Percentiles rank a stretch among this genome's conserved stretches.
phyloP scores from a whole-genome alignment of 768 basidiomycete genomes.

The Chiua virens region DNA sequence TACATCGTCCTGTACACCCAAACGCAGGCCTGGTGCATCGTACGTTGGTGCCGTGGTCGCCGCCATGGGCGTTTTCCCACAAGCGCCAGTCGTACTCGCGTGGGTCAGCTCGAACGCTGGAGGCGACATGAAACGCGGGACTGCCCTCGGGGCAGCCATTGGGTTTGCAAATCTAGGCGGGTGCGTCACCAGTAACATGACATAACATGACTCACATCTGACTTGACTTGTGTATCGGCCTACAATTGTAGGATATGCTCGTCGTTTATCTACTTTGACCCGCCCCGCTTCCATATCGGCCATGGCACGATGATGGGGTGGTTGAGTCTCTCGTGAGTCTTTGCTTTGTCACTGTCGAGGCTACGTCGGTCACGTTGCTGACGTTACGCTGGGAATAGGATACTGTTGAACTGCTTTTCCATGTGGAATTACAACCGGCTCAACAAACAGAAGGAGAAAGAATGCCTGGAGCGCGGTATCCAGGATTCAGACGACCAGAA shows the following conservation, averaged over 20 bases:
- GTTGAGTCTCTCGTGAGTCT: constrained; percentile 16
- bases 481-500: constrained; percentile 27
- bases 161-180: constrained; percentile 53
- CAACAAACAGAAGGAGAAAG: constrained; percentile 45
- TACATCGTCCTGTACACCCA: constrained; percentile 43
- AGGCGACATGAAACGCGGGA: constrained; percentile 48
- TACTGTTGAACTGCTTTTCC: constrained; percentile 34
- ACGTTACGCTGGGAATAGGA: constrained; percentile 24
- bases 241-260: constrained; percentile 28
- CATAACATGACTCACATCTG: too few species aligned
- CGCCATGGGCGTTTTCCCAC: constrained; percentile 48
- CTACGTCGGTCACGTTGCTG: constrained; percentile 14
- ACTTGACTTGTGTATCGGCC: constrained; percentile 7
- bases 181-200: constrained; percentile 10
- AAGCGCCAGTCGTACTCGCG: constrained; percentile 41
- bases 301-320: constrained; percentile 31
- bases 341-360: neutral
- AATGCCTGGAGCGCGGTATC: constrained; percentile 42
- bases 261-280: constrained; percentile 35
- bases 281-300: constrained; percentile 32
- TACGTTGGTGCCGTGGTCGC: constrained; percentile 49
- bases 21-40: constrained; percentile 3
- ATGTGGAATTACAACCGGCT: constrained; percentile 46
- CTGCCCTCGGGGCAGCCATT: constrained; percentile 47
- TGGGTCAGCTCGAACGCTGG: constrained; percentile 54